Percentiles rank a stretch among this genome's conserved stretches.
Conservation (phyloP, 768 basidiomycete species). For the Suillus hirtellus region DNA sequence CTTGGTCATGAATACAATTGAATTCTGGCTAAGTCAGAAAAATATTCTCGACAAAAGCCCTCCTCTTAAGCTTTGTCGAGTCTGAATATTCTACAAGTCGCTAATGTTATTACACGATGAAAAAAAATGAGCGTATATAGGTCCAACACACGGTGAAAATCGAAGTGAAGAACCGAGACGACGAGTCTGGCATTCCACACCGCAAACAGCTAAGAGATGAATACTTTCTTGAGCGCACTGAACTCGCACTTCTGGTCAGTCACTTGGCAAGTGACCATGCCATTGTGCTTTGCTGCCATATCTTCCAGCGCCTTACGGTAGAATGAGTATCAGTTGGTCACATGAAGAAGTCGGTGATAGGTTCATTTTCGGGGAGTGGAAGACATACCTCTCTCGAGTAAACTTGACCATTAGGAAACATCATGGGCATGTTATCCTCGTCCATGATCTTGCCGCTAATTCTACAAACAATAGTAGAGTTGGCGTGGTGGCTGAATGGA, state of each 20-base stretch:
- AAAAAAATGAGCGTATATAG: not conserved
- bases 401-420: conserved; percentile 87
- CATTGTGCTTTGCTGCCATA: conserved; percentile 80
- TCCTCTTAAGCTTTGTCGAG: not conserved
- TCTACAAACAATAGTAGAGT: conserved; percentile 92
- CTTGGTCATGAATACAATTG: not conserved
- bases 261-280: conserved; percentile 82
- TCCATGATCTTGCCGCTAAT: conserved; percentile 95
- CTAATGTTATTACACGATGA: conserved; percentile 11
- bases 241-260: conserved; percentile 67
- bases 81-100: not conserved
- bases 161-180: not conserved
- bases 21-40: not conserved
- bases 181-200: not conserved
- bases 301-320: conserved; percentile 73
- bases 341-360: conserved; percentile 10
- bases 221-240: conserved; percentile 78
- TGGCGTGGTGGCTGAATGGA: conserved; percentile 90
- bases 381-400: conserved; percentile 85
- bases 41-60: not conserved
- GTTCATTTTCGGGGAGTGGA: not conserved
- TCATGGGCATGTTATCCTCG: conserved; percentile 90
- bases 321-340: conserved; percentile 14
- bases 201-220: conserved; percentile 63
- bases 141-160: not conserved